These are phyloP conservation scores for Cordyceps sp. DNA, from an alignment of 2,329 filamentous ascomycete species.

Conservation along the genomic window DNA sequence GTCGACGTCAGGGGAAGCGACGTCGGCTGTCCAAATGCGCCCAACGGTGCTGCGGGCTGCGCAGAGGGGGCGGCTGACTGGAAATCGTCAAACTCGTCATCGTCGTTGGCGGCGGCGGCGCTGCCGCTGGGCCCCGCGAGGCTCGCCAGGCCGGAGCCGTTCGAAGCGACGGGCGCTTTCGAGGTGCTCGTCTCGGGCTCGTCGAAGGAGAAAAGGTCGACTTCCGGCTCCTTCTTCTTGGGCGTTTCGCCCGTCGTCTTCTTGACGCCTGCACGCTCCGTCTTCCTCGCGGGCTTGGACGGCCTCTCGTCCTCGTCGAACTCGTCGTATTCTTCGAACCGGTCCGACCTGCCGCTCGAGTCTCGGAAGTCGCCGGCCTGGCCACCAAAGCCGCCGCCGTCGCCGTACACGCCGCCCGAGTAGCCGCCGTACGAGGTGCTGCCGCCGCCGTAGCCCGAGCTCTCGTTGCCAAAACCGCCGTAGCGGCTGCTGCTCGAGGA, in stretches of 20 bases:
- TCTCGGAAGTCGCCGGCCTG: conserved; percentile 57
- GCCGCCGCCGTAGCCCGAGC: conserved; percentile 47
- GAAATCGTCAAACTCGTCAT: conserved; percentile 97
- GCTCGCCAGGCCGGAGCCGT: conserved; percentile 27
- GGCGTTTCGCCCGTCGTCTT: conserved; percentile 41
- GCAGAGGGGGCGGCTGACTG: conserved; percentile 61
- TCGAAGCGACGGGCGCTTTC: conserved; percentile 26
- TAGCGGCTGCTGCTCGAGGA: conserved; percentile 43
- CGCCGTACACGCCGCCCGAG: conserved; percentile 72
- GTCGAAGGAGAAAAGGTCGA: conserved; percentile 87
- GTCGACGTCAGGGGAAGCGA: conserved; percentile 30
- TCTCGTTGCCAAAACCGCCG: conserved; percentile 85
- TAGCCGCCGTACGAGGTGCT: conserved; percentile 36
- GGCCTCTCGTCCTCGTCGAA: conserved; percentile 58
- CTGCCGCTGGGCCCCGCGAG: conserved; percentile 15
- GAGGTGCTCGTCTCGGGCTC: conserved; percentile 43
- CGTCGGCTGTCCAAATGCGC: conserved; percentile 20
- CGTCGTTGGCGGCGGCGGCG: conserved; percentile 30
- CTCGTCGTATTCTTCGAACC: conserved; percentile 95
- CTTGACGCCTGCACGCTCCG: conserved; percentile 15
- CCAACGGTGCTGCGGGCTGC: conserved; percentile 24
- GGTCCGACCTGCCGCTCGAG: conserved; percentile 42
- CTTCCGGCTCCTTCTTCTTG: conserved; percentile 77
- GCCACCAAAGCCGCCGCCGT: conserved; percentile 84
- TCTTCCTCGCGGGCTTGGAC: conserved; percentile 22